Conservation (phyloP, 2,329 filamentous ascomycete species). For the Epichloe sylvatica region DNA sequence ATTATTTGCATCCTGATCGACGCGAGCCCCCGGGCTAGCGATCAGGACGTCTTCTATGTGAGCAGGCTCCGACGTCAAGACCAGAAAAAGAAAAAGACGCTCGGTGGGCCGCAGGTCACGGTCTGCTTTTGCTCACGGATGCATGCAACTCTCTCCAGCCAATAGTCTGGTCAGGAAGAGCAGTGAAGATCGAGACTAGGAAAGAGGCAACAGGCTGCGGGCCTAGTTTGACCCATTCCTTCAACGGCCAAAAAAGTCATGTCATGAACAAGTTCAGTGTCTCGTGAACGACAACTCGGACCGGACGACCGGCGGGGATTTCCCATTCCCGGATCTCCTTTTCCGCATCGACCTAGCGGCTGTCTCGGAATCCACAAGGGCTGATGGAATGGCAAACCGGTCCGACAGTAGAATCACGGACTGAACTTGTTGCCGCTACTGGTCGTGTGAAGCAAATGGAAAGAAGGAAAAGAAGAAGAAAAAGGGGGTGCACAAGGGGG, state of each 20-base stretch:
- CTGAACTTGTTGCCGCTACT: background rate
- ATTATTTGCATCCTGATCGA: background rate
- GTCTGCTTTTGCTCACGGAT: conserved; percentile 10
- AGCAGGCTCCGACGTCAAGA: background rate
- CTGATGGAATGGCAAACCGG: background rate
- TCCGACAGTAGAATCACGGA: background rate
- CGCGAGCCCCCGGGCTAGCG: background rate
- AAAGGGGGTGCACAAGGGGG: background rate
- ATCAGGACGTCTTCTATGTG: background rate
- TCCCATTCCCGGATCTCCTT: background rate
- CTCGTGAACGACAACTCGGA: no score
- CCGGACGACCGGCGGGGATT: no score
- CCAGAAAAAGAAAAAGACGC: background rate
- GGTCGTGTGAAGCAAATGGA: background rate
- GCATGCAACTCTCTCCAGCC: conserved; percentile 9
- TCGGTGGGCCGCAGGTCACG: conserved; percentile 3
- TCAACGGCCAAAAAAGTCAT: background rate
- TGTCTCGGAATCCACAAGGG: background rate
- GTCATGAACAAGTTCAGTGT: no score
- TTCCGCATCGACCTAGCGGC: background rate
- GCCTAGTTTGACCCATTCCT: background rate
- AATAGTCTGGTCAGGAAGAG: conserved; percentile 6
- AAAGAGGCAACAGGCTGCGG: background rate
- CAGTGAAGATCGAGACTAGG: background rate
- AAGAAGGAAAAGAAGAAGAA: background rate